Conservation (phyloP, 495 filamentous ascomycete species). For the Xanthoparmelia taractica region DNA sequence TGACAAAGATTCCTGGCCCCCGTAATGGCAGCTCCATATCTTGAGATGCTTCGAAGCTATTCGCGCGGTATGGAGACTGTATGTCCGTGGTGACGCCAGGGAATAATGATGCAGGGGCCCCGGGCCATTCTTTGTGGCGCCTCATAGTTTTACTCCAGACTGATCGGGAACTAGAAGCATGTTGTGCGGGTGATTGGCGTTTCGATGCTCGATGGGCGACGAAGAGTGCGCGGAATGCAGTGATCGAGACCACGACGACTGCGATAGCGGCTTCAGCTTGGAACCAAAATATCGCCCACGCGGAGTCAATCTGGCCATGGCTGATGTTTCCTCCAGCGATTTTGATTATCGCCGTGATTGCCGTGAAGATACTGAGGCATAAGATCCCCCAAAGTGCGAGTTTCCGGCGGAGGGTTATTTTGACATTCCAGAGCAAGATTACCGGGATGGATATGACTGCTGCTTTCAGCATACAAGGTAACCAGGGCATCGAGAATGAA, state of each 20-base stretch:
- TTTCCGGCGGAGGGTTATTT: conserved; percentile 17
- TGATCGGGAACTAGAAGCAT: background rate
- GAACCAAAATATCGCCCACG: conserved; percentile 24
- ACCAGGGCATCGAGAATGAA: background rate
- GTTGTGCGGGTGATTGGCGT: conserved; percentile 12
- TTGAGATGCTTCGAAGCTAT: background rate
- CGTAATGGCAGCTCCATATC: conserved; percentile 2
- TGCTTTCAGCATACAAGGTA: background rate
- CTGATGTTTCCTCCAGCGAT: conserved; percentile 15
- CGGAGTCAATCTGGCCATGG: conserved; percentile 18
- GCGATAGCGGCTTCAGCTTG: conserved; percentile 23
- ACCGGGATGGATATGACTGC: conserved; percentile 24
- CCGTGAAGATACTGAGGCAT: conserved; percentile 23
- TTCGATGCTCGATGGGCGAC: conserved; percentile 10
- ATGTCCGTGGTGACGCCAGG: conserved; percentile 5
- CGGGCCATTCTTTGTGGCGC: background rate
- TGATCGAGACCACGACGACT: conserved; percentile 18
- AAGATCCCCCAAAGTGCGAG: conserved; percentile 21
- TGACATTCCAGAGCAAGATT: conserved; percentile 22
- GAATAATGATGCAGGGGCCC: background rate
- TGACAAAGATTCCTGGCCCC: conserved; percentile 4
- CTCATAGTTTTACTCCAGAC: conserved; percentile 1
- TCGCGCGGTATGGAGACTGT: background rate
- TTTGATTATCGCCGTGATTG: conserved; percentile 21
- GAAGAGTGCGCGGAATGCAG: conserved; percentile 21